Evolutionary conservation across 2,329 filamentous ascomycete species (phyloP).

Genomic region (Lachnellula arida): DNA sequence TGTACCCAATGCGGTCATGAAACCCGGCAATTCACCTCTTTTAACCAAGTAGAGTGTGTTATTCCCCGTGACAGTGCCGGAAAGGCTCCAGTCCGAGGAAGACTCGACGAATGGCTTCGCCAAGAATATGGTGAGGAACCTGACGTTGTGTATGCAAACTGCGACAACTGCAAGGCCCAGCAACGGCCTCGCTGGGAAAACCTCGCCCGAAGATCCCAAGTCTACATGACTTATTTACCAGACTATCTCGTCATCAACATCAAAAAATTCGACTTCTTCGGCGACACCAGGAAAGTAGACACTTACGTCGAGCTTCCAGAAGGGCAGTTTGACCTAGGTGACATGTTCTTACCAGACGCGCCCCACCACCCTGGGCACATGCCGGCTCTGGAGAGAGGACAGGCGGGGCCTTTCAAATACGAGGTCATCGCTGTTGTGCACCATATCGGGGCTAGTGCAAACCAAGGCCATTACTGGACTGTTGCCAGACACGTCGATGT

Average conservation of each 20-base stretch:
- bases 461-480: constrained; percentile 24
- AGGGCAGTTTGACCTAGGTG: constrained; percentile 60
- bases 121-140: constrained; percentile 66
- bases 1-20: background rate
- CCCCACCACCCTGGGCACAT: constrained; percentile 31
- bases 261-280: constrained; percentile 50
- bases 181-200: constrained; percentile 43
- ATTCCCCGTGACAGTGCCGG: constrained; percentile 26
- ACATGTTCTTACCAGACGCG: constrained; percentile 37
- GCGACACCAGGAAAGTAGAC: constrained; percentile 56
- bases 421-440: constrained; percentile 78
- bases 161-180: constrained; percentile 69
- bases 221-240: constrained; percentile 65
- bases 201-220: constrained; percentile 57
- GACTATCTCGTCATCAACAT: constrained; percentile 66
- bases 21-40: background rate
- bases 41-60: background rate
- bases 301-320: constrained; percentile 69
- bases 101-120: constrained; percentile 57
- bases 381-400: constrained; percentile 29
- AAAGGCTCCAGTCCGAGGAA: constrained; percentile 43
- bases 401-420: constrained; percentile 63
- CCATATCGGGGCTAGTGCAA: constrained; percentile 18
- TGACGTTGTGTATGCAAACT: constrained; percentile 63
- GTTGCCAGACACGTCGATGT: constrained; percentile 16